These are phyloP conservation scores for Lagenidium sp. DNA, from an alignment of 352 stramenopile genomes.

Conservation along the genomic window DNA sequence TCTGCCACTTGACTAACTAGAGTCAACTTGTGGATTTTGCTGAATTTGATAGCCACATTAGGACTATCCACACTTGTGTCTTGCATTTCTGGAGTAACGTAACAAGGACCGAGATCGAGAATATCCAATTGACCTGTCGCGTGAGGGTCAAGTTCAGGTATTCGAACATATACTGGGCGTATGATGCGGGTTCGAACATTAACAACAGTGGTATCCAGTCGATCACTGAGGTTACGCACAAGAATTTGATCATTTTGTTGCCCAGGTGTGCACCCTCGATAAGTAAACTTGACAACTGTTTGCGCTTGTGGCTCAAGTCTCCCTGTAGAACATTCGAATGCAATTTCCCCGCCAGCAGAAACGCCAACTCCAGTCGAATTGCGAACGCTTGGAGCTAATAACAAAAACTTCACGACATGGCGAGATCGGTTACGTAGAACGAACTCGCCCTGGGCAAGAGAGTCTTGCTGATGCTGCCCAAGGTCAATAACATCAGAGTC, in stretches of 20 bases:
- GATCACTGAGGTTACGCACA: slow-evolving; percentile 76
- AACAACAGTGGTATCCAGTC: slow-evolving; percentile 60
- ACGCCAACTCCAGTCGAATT: too few species aligned
- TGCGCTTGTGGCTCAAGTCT: slow-evolving; percentile 43
- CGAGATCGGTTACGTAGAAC: slow-evolving; percentile 61
- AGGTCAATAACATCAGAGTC: slow-evolving; percentile 65
- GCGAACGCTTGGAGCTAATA: slow-evolving; percentile 46
- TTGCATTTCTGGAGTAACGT: slow-evolving; percentile 81
- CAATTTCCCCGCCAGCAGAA: slow-evolving; percentile 41
- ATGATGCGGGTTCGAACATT: slow-evolving; percentile 60
- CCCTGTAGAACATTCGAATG: slow-evolving; percentile 66
- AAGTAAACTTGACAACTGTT: slow-evolving; percentile 52
- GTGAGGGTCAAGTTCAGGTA: slow-evolving; percentile 74
- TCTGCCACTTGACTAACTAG: slow-evolving; percentile 74
- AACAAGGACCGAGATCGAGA: slow-evolving; percentile 71
- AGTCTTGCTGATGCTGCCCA: slow-evolving; percentile 66
- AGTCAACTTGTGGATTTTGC: slow-evolving; percentile 82
- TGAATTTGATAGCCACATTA: slow-evolving; percentile 71
- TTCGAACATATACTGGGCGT: slow-evolving; percentile 73
- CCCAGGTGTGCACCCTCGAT: slow-evolving; percentile 48
- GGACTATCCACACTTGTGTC: slow-evolving; percentile 67
- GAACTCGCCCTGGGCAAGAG: slow-evolving; percentile 44
- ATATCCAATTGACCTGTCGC: slow-evolving; percentile 65
- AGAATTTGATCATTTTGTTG: slow-evolving; percentile 75
- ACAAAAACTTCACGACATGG: slow-evolving; percentile 60